Evolutionary conservation across 352 stramenopile genomes (phyloP).

Genomic region (Phytophthora sojae): DNA sequence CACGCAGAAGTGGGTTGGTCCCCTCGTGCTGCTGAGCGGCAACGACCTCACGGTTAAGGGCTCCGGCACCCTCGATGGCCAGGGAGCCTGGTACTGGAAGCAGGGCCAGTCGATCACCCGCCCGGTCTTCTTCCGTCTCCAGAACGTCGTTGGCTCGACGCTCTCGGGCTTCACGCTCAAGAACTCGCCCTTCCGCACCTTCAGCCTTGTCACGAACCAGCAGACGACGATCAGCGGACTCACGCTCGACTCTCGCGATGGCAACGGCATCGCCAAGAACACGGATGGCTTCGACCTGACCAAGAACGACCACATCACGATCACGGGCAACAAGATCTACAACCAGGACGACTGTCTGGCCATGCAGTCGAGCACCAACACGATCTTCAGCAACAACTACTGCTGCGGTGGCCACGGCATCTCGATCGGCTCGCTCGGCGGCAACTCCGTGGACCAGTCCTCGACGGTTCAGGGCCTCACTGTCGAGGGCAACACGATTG

Average conservation of each 20-base stretch:
- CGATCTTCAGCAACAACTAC: too few relatives aligned
- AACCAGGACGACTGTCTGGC: too few relatives aligned
- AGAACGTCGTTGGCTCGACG: conserved; percentile 32
- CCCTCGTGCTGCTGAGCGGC: conserved; percentile 36
- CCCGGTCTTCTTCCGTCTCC: conserved; percentile 45
- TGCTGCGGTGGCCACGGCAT: conserved; percentile 38
- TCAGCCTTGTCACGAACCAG: conserved; percentile 37
- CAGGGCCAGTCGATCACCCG: conserved; percentile 37
- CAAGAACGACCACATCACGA: too few relatives aligned
- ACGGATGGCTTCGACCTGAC: too few relatives aligned
- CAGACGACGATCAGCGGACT: conserved; percentile 30
- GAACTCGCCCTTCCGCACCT: conserved; percentile 38
- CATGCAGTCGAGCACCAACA: too few relatives aligned
- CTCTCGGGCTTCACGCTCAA: conserved; percentile 44
- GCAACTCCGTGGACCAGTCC: too few relatives aligned
- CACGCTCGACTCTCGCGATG: conserved; percentile 18
- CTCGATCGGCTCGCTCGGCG: conserved; percentile 43
- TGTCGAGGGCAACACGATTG: too few relatives aligned
- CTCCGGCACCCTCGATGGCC: conserved; percentile 40
- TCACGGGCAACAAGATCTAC: too few relatives aligned
- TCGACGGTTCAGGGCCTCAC: too few relatives aligned
- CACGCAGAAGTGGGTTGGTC: conserved; percentile 39
- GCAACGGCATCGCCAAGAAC: too few relatives aligned
- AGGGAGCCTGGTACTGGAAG: conserved; percentile 51
- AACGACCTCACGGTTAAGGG: conserved; percentile 38